Evolutionary conservation across 306 rosid species (phyloP), one percentile per base, ranked within the genome.

Genomic region (Cyamopsis tetragonoloba): DNA sequence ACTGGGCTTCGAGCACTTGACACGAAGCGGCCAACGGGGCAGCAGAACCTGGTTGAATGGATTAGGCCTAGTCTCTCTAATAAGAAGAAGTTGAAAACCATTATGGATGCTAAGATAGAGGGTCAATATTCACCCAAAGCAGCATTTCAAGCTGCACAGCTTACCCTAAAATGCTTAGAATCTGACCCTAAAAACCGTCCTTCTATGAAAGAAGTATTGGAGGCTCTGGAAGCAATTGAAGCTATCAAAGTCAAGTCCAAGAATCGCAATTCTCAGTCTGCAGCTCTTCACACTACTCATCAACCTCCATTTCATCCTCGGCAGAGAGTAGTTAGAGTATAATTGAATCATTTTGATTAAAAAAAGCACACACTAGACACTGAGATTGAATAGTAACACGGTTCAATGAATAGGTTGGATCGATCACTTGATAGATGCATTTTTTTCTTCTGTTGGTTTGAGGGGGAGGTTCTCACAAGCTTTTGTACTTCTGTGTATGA

Each of bases 61-160:
- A 61, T 58, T 2, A 92, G 77, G 61, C 89, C 96, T 5, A 9
- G 7, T 38, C 86, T 92, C 18, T 49, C 59, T n/a, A 79, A 41
- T 7, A 86, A 53, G 53, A 81, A 62, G 47, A 89, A 78, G 80
- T 44, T 88, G 70, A 86, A 79, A 71, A 57, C 51, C 4, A 65
- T 89, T 1, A 84, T 93, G 93, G 96, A 89, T 79, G 23, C 11
- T 1, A 44, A 46, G 72, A 84, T 93, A 68, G 85, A 86, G 38
- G 88, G 98, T 28, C 97, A 89, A 69, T 93, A 89, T 77, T 72
- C 89, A 49, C 71, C 11, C 32, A 86, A 80, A 61, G 97, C 95
- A 13, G 86, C 85, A 9, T 4, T 48, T 0, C 84, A 73, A 48
- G 75, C 84, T 26, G 91, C 85, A 14, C 84, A 83, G 2, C 83